Conservation (phyloP, 331 rosid species). For the Telfairia occidentalis region DNA sequence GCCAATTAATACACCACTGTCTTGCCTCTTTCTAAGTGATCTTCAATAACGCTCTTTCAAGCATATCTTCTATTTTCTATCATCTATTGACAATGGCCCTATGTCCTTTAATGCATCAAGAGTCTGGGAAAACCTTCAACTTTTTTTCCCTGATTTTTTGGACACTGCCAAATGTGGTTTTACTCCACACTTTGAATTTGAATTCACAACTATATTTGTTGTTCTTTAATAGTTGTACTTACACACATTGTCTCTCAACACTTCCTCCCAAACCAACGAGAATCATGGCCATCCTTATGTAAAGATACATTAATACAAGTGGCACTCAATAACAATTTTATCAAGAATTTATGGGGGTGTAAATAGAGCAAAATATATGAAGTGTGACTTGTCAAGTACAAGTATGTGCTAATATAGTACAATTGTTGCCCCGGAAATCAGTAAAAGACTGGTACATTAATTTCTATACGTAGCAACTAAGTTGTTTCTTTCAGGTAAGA, state of each 20-base stretch:
- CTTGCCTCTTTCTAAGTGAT: not conserved
- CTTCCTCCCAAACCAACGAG: not conserved
- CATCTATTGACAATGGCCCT: not conserved
- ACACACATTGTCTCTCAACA: not conserved
- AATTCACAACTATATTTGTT: not conserved
- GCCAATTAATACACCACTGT: not conserved
- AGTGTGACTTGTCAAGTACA: not conserved
- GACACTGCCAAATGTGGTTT: not conserved
- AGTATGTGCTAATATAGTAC: not conserved
- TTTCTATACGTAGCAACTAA: not conserved
- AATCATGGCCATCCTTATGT: not conserved
- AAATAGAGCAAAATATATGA: not conserved
- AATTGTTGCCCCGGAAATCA: not conserved
- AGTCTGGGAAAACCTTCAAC: not conserved
- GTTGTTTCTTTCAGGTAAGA: not conserved
- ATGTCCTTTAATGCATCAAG: not conserved
- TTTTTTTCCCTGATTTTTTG: not conserved
- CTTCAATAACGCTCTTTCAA: not conserved
- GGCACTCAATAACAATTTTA: not conserved
- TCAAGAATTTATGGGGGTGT: not conserved
- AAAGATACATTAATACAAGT: not conserved
- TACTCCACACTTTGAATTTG: not conserved
- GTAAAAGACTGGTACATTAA: not conserved
- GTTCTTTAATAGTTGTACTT: not conserved
- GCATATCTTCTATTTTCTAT: not conserved